A percentile compares a stretch with the other conserved stretches of the same genome.
These are phyloP conservation scores for Ogataea parapolymorpha DNA, from an alignment of 805 yeast genomes.

Conservation along the genomic window DNA sequence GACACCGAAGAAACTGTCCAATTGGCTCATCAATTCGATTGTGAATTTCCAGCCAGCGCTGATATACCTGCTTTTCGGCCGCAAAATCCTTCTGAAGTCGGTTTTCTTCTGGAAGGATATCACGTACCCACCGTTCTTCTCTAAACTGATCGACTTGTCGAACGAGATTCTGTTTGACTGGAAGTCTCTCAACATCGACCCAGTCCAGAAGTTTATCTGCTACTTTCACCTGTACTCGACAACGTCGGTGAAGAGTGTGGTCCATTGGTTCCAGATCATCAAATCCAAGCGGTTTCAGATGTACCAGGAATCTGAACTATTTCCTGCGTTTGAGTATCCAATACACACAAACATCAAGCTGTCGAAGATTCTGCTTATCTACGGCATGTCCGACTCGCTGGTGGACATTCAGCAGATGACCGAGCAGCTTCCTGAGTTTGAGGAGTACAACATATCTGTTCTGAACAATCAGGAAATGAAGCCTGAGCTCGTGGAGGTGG, in stretches of 20 bases:
- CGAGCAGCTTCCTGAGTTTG: constrained; percentile 37
- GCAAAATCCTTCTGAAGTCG: constrained; percentile 62
- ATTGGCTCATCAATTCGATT: constrained; percentile 71
- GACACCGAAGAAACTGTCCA: constrained; percentile 82
- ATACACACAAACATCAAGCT: constrained; percentile 51
- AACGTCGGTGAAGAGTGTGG: constrained; percentile 86
- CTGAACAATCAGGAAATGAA: constrained; percentile 5
- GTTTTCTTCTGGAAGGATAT: constrained; percentile 68
- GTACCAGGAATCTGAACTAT: constrained; percentile 70
- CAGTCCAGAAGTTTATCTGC: constrained; percentile 70
- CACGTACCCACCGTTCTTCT: constrained; percentile 73
- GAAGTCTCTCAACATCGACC: constrained; percentile 68
- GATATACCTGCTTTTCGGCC: constrained; percentile 71
- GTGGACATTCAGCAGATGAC: constrained; percentile 82
- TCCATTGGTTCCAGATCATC: constrained; percentile 95
- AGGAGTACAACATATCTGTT: constrained; percentile 2
- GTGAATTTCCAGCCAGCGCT: constrained; percentile 75
- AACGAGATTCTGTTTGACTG: constrained; percentile 73
- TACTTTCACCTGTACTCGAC: constrained; percentile 89
- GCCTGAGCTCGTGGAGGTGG: not conserved
- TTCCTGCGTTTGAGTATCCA: constrained; percentile 46
- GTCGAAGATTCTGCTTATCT: constrained; percentile 67
- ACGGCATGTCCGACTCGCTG: constrained; percentile 79
- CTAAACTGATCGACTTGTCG: constrained; percentile 66
- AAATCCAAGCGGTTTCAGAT: constrained; percentile 75